Evolutionary conservation across 352 stramenopile genomes (phyloP).

Genomic region (Globisporangium ultimum): DNA sequence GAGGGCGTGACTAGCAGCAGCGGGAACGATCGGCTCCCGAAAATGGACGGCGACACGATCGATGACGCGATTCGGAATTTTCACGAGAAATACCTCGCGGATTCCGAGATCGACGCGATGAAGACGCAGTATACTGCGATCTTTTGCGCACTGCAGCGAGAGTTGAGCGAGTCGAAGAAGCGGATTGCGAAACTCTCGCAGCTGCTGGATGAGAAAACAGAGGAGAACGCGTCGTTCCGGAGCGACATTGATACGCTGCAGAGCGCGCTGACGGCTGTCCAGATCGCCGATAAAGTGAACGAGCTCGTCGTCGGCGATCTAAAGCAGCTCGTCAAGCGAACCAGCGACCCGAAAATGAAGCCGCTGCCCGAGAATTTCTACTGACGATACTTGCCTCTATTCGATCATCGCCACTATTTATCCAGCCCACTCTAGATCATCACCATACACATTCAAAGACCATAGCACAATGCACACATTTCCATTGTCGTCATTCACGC

Average conservation of each 20-base stretch:
- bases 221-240: constrained; percentile 55
- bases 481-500: no score
- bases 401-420: no score
- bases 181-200: constrained; percentile 43
- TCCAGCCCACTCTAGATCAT: no score
- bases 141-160: constrained; percentile 60
- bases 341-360: constrained; percentile 3
- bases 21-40: not conserved
- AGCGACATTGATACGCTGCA: constrained; percentile 66
- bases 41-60: constrained; percentile 21
- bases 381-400: not conserved
- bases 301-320: constrained; percentile 53
- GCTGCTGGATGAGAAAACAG: constrained; percentile 52
- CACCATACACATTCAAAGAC: no score
- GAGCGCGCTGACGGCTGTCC: constrained; percentile 55
- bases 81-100: constrained; percentile 14
- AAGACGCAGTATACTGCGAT: constrained; percentile 59
- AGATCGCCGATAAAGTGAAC: constrained; percentile 61
- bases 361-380: constrained; percentile 16
- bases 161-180: constrained; percentile 56
- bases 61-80: constrained; percentile 58
- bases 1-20: not conserved
- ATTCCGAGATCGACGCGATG: constrained; percentile 29
- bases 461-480: no score
- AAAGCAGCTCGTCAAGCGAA: constrained; percentile 28